Conservation (phyloP, 306 rosid genomes). For the Lathyrus tuberosus region DNA sequence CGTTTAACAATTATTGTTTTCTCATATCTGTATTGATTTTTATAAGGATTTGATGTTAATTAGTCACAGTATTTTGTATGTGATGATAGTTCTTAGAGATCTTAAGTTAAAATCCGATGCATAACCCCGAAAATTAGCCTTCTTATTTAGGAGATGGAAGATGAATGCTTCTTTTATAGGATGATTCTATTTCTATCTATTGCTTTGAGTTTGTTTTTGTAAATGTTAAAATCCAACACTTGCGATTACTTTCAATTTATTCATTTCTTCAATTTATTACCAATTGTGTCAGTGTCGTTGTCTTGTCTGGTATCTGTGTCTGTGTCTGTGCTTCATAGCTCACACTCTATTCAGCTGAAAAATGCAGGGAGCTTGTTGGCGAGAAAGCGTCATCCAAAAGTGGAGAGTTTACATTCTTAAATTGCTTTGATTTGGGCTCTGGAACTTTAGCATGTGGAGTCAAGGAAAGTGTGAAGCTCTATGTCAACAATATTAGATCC, state of each 20-base stretch:
- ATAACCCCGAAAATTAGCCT: neutral
- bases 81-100: neutral
- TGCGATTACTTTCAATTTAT: too few species aligned
- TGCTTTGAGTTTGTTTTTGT: constrained; percentile 4
- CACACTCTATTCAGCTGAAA: constrained; percentile 61
- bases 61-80: constrained; percentile 6
- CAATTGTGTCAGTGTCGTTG: neutral
- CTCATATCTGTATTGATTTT: neutral
- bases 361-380: constrained; percentile 84
- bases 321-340: neutral
- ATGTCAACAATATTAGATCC: constrained; percentile 65
- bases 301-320: neutral
- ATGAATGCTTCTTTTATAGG: neutral
- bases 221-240: neutral
- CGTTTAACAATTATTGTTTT: neutral
- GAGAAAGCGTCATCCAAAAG: constrained; percentile 78
- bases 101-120: neutral
- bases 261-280: too few species aligned
- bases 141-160: neutral
- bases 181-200: neutral
- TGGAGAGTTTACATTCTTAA: constrained; percentile 69
- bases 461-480: constrained; percentile 82
- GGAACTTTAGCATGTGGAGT: constrained; percentile 76
- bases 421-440: constrained; percentile 74
- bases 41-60: constrained; percentile 9